Base-by-base conservation (phyloP, 1,284 basidiomycete genomes). In the Ceratobasidium sp. region DNA sequence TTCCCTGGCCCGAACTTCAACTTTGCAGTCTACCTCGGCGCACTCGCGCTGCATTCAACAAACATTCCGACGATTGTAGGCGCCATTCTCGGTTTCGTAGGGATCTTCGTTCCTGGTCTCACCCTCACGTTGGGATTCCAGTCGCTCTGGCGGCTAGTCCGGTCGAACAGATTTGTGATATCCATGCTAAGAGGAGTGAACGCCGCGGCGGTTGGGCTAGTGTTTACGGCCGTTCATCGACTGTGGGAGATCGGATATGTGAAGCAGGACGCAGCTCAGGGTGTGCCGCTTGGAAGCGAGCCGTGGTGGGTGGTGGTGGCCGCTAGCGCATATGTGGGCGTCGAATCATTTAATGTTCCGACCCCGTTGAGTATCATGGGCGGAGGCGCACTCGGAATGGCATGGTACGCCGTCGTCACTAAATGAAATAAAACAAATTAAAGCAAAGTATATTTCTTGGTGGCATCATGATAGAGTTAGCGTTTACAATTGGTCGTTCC, bases 1-100 rank as follows among this genome's bases (percentile, higher is more conserved):
- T 84, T 88, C 81, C 87, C 88, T 0, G 89, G 90, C 1, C 90
- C 90, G 15, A 89, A 90, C 82, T 91, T 91, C 83, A 89, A 89
- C 82, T 91, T 87, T 81, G 88, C 90, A 3, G 87, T 88, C 26
- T 90, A 88, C 80, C 86, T 91, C 44, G 90, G 90, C 26, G 86
- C 88, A 6, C 85, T 91, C 50, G 83, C 85, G 0, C 54, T 85
- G 2, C 82, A 82, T 0, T 78, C 75, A 4, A 81, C 84, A 23
- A 80, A 82, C 10, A 82, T 81, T 3, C 82, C 83, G 9, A 82
- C 83, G 3, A 82, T 85, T 4, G 80, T 88, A 0, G 89, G 88
- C 2, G 89, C 87, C 0, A 52, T 90, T 3, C 82, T 90, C 5
- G 89, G 87, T 4, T 90, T 84, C 81, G 50, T 88, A 1, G 88